Percentiles rank a stretch among this genome's conserved stretches.
Conservation (phyloP, 305 asterid species). For the Fraxinus platypoda region DNA sequence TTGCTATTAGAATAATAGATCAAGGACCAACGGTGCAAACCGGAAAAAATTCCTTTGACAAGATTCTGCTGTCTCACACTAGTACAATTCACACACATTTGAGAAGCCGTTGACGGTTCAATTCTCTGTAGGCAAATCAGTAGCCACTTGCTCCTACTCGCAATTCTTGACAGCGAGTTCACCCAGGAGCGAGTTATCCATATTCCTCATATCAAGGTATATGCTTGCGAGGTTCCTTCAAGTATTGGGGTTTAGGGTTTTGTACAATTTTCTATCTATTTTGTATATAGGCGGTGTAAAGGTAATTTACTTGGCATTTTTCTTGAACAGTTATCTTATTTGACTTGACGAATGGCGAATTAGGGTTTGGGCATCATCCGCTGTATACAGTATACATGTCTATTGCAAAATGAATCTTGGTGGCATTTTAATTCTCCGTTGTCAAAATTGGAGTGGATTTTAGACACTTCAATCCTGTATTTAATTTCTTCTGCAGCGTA, state of each 20-base stretch:
- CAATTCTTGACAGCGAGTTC: not conserved
- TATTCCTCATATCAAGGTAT: not conserved
- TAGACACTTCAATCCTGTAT: not conserved
- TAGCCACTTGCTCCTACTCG: not conserved
- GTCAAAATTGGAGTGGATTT: not conserved
- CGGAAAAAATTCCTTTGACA: no score
- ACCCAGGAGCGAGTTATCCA: not conserved
- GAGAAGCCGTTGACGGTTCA: not conserved
- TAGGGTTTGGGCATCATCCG: not conserved
- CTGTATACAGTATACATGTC: not conserved
- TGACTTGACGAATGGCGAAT: not conserved
- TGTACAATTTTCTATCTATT: not conserved
- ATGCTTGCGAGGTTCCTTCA: not conserved
- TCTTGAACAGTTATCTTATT: not conserved
- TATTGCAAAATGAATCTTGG: not conserved
- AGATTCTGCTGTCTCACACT: not conserved
- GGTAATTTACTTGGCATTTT: not conserved
- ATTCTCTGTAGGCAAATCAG: not conserved
- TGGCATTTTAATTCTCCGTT: not conserved
- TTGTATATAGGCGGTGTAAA: not conserved
- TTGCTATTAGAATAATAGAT: no score
- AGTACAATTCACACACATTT: not conserved
- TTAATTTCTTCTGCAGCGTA: not conserved
- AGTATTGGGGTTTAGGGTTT: slow-evolving; percentile 27
- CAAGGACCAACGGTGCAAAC: no score